Evolutionary conservation across 2,329 filamentous ascomycete genomes (phyloP), one percentile per base, ranked within the genome.

Genomic region (Tolypocladium ophioglossoides): DNA sequence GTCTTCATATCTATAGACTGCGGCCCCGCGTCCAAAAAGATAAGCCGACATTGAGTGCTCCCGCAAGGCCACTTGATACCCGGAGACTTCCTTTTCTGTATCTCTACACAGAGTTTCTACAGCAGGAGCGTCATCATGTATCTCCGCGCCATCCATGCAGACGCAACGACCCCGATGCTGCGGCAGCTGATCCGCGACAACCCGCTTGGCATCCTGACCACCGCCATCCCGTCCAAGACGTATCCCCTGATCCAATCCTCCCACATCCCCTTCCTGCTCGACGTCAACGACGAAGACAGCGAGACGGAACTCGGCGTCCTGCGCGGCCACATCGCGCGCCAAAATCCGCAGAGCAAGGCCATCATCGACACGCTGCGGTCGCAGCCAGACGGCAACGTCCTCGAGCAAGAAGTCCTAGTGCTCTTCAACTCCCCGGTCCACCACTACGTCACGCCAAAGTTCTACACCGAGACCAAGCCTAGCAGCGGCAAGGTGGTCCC

Each of bases 391-490:
- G 54, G 38, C 47, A 10, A 64, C 40, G 54, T 67, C 34, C 66
- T 77, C 22, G 66, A 74, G 52, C 65, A 81, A 37, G 83, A 86
- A 54, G 81, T 87, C 1, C 65, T 84, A 34, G 70, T 87, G 3
- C 70, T 86, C 18, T 87, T 88, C 72, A 86, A 74, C 48, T 74
- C 73, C 0, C 71, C 76, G 0, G 64, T 72, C 1, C 77, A 86
- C 39, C 80, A 84, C 67, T 87, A 87, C 59, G 77, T 87, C 6
- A 86, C 84, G 0, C 82, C 84, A 1, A 83, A 85, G 56, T 87
- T 86, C 67, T 87, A 87, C 69, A 73, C 70, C 12, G 75, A 82
- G 58, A 86, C 84, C 1, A 87, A 87, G 63, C 84, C 83, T 0
- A 64, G 62, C 0, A 83, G 78, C 0, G 84, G 77, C 12, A 87